A percentile compares a stretch with the other conserved stretches of the same genome.
These are phyloP conservation scores for Collybiopsis confluens DNA, from an alignment of 768 basidiomycete genomes.

Conservation along the genomic window DNA sequence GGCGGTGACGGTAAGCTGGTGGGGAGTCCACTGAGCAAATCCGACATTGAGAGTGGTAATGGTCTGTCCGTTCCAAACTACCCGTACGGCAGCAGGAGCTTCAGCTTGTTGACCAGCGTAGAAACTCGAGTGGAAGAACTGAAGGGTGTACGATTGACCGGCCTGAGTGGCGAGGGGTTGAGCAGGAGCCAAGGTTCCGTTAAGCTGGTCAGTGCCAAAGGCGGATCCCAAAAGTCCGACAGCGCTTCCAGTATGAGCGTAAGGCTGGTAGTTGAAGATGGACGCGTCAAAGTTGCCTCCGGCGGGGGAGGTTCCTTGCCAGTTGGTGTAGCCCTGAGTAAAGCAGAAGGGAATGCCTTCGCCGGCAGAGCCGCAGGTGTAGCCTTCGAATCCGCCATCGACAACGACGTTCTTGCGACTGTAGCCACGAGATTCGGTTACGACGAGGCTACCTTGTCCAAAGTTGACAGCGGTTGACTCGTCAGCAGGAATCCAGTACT, in stretches of 20 bases:
- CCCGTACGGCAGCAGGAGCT: slow-evolving; percentile 29
- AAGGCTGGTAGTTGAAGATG: slow-evolving; percentile 37
- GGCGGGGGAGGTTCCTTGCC: slow-evolving; percentile 34
- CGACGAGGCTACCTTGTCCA: slow-evolving; percentile 41
- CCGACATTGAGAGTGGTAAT: slow-evolving; percentile 32
- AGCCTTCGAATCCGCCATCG: slow-evolving; percentile 44
- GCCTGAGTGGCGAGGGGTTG: slow-evolving; percentile 28
- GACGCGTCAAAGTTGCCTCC: slow-evolving; percentile 37
- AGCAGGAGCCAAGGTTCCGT: slow-evolving; percentile 34
- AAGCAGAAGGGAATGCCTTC: slow-evolving; percentile 37
- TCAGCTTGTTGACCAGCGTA: slow-evolving; percentile 31
- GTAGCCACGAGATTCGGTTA: slow-evolving; percentile 47
- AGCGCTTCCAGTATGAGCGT: slow-evolving; percentile 35
- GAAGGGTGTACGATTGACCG: slow-evolving; percentile 35
- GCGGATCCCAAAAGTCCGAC: slow-evolving; percentile 41
- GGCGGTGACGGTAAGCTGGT: slow-evolving; percentile 30
- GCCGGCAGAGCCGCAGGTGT: slow-evolving; percentile 12
- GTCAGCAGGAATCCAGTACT: slow-evolving; percentile 44
- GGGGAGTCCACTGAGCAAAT: slow-evolving; percentile 32
- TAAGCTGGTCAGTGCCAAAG: slow-evolving; percentile 27
- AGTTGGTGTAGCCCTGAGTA: slow-evolving; percentile 29
- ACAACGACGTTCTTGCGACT: slow-evolving; percentile 30
- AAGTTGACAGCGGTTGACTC: slow-evolving; percentile 41
- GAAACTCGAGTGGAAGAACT: slow-evolving; percentile 38
- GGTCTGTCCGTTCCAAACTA: slow-evolving; percentile 38